Evolutionary conservation across 441 rosid genomes (phyloP).

Genomic region (Erodium texanum): DNA sequence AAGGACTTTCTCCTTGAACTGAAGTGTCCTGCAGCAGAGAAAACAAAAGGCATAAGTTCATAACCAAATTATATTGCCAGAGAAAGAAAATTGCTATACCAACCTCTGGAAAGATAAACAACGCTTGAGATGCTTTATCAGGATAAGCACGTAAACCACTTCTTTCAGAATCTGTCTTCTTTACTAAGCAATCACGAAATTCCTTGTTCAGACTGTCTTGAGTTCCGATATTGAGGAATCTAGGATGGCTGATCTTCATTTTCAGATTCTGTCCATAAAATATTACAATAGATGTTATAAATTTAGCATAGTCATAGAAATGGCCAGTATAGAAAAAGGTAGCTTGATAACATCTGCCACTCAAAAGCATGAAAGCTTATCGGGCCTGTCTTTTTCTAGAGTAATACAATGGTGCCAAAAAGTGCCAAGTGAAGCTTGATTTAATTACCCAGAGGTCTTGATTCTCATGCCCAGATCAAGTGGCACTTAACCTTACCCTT

Average conservation of each 20-base stretch:
- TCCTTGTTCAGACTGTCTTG: conserved; percentile 39
- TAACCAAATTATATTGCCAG: conserved; percentile 21
- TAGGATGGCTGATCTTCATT: conserved; percentile 84
- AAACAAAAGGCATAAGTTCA: conserved; percentile 18
- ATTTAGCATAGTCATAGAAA: conserved; percentile 7
- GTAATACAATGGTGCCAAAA: background rate
- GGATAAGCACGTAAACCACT: conserved; percentile 26
- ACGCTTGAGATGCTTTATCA: conserved; percentile 30
- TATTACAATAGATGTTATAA: conserved; percentile 15
- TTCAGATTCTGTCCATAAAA: conserved; percentile 63
- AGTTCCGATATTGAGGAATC: conserved; percentile 55
- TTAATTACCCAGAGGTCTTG: background rate
- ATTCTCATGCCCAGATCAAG: background rate
- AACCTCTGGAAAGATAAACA: conserved; percentile 83
- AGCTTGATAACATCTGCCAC: background rate
- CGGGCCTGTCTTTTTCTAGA: conserved; percentile 6
- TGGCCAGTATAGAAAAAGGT: conserved; percentile 9
- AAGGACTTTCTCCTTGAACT: conserved; percentile 45
- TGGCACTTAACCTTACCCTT: background rate
- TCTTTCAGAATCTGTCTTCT: conserved; percentile 32
- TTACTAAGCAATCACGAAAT: conserved; percentile 65
- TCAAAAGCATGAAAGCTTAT: background rate
- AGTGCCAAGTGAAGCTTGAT: conserved; percentile 2
- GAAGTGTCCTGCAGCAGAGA: conserved; percentile 49
- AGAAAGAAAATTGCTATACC: conserved; percentile 23